Evolutionary conservation across 805 yeast species (phyloP).

Genomic region (Naumovozyma castellii): DNA sequence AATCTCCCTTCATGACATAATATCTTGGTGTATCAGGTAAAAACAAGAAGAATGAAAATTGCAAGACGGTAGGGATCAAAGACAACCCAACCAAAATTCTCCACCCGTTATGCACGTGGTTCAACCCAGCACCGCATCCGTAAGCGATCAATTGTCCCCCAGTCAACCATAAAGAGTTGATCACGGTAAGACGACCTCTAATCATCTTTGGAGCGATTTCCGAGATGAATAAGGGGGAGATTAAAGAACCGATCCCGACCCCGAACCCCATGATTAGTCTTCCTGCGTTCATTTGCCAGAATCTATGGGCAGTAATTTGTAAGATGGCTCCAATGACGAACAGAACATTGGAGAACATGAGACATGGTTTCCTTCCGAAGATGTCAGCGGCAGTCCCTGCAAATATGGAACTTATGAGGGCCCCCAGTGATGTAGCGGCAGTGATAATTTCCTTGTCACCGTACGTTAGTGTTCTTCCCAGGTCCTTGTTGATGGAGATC

Average conservation of each 20-base stretch:
- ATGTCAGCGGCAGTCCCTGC: slow-evolving; percentile 81
- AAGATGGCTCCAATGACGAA: slow-evolving; percentile 78
- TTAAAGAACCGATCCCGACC: slow-evolving; percentile 88
- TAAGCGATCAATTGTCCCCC: slow-evolving; percentile 94
- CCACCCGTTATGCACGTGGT: slow-evolving; percentile 76
- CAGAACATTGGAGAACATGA: slow-evolving; percentile 72
- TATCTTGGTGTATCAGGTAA: slow-evolving; percentile 95
- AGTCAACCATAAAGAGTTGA: slow-evolving; percentile 83
- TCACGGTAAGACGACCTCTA: slow-evolving; percentile 83
- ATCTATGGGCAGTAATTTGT: slow-evolving; percentile 70
- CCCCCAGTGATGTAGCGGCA: slow-evolving; percentile 91
- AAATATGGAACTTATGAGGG: slow-evolving; percentile 63
- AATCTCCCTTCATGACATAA: slow-evolving; percentile 60
- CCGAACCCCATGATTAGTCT: slow-evolving; percentile 93
- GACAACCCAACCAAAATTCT: slow-evolving; percentile 84
- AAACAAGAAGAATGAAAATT: slow-evolving; percentile 66
- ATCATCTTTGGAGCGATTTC: slow-evolving; percentile 89
- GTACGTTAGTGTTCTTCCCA: slow-evolving; percentile 50
- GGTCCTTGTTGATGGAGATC: slow-evolving; percentile 73
- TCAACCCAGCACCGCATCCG: slow-evolving; percentile 83
- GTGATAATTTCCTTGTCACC: slow-evolving; percentile 88
- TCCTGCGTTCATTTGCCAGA: slow-evolving; percentile 90
- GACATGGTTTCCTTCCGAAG: slow-evolving; percentile 75
- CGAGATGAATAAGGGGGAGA: slow-evolving; percentile 87
- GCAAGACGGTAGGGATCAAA: slow-evolving; percentile 75